These are phyloP conservation scores for Thraustochytrium striatum DNA, from an alignment of 352 stramenopile species.

Conservation along the genomic window DNA sequence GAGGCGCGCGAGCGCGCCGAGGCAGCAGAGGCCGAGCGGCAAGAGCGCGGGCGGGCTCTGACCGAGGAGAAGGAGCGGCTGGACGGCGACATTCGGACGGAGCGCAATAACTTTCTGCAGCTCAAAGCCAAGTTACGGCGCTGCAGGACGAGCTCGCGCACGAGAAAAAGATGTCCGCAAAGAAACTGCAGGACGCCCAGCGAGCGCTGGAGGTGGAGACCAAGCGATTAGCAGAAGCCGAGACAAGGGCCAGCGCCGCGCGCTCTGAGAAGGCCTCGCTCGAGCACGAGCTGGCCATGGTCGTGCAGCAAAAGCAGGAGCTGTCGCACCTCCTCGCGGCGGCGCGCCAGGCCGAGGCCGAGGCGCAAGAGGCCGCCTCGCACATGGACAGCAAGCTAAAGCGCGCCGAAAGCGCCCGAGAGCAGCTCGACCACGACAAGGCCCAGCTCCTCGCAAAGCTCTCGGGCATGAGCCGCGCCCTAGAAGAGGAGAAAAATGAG, in stretches of 20 bases:
- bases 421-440: background rate
- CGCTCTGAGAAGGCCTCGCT: background rate
- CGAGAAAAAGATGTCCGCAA: background rate
- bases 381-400: background rate
- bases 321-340: background rate
- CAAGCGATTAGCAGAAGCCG: background rate
- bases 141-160: background rate
- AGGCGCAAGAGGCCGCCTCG: background rate
- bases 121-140: background rate
- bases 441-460: constrained; percentile 1
- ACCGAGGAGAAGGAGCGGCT: background rate
- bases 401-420: background rate
- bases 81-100: background rate
- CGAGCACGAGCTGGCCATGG: background rate
- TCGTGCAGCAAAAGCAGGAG: constrained; percentile 2
- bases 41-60: background rate
- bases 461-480: background rate
- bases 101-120: background rate
- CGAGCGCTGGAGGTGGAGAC: background rate
- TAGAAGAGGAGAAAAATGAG: background rate
- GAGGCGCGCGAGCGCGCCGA: background rate
- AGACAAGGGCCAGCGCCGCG: background rate
- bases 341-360: background rate
- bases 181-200: background rate
- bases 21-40: background rate